Base-by-base conservation (phyloP, 192 early-diverging fungal species). In the Gaertneriomyces sp. region DNA sequence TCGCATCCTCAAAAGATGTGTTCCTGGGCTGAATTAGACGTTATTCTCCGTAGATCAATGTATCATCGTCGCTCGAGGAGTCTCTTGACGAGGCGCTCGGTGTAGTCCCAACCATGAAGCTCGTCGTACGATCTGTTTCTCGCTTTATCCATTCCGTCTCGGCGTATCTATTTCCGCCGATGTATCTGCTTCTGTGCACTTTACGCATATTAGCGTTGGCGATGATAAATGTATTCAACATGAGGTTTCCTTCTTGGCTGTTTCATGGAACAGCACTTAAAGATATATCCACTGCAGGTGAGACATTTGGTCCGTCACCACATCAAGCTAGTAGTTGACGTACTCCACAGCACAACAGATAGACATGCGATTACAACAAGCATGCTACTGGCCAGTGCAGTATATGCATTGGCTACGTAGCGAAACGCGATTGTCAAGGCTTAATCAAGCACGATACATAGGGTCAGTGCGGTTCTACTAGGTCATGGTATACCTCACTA, bases 331-430 rank as follows among this genome's bases (percentile, higher is more conserved):
- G 72, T 87, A 16, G 88, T 84, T 45, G 81, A 80, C 25, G 84
- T 89, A 19, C 52, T 42, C 54, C 25, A 4, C 76, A 76, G 87
- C 83, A 9, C 90, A 95, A 60, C 96, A 98, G 75, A 75, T 96
- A 20, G 92, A 95, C 71, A 64, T 96, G 17, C 73, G 93, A 43
- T 74, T 98, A 12, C 92, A 93, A 25, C 91, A 95, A 60, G 69
- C 81, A 1, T 84, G 87, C 66, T 94, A 93, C 70, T 91, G 92
- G 88, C 90, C 91, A n/a, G 79, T 85, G 80, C 90, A 95, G 61
- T 94, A 93, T 53, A 80, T 85, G 53, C 69, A 78, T 71, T 83
- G 89, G 71, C 77, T 80, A 39, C 62, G 71, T 72, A 85, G 58
- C 82, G 79, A 61, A 63, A 73, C 56, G 80, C 88, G 68, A 85